phyloP scores from a whole-genome alignment of 1,284 basidiomycete genomes.

The Tremellales sp. region DNA sequence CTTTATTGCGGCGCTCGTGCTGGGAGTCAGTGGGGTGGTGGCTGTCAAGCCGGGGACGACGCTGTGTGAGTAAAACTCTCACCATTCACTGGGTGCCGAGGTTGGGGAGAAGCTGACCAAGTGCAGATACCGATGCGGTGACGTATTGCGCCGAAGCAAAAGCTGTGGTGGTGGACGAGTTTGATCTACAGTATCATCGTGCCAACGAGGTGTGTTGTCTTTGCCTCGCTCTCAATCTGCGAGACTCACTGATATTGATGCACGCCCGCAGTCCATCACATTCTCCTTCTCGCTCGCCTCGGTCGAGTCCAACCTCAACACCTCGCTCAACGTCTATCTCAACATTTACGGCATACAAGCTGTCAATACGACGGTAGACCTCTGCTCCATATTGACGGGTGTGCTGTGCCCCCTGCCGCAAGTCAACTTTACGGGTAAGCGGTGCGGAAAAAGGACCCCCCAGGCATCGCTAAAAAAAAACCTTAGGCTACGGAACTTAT shows the following conservation, averaged over 20 bases:
- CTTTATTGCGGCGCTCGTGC: not conserved
- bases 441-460: not conserved
- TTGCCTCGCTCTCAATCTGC: conserved; percentile 53
- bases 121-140: conserved; percentile 80
- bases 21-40: not conserved
- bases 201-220: conserved; percentile 65
- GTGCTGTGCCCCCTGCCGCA: conserved; percentile 82
- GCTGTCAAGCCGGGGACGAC: not conserved
- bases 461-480: not conserved
- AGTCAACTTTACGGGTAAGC: conserved; percentile 73
- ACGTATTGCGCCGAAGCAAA: conserved; percentile 80
- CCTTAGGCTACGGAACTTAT: conserved; percentile 61
- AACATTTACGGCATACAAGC: conserved; percentile 76
- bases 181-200: conserved; percentile 70
- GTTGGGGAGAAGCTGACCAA: conserved; percentile 43
- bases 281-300: conserved; percentile 42
- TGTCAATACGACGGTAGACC: conserved; percentile 65
- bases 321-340: conserved; percentile 70
- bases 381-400: conserved; percentile 70
- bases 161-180: conserved; percentile 71
- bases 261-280: conserved; percentile 30
- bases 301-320: conserved; percentile 63
- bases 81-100: conserved; percentile 7
- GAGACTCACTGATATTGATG: conserved; percentile 42
- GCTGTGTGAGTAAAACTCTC: too few species aligned